Evolutionary conservation across 2,329 filamentous ascomycete species (phyloP).

Genomic region (Diatrype stigma): DNA sequence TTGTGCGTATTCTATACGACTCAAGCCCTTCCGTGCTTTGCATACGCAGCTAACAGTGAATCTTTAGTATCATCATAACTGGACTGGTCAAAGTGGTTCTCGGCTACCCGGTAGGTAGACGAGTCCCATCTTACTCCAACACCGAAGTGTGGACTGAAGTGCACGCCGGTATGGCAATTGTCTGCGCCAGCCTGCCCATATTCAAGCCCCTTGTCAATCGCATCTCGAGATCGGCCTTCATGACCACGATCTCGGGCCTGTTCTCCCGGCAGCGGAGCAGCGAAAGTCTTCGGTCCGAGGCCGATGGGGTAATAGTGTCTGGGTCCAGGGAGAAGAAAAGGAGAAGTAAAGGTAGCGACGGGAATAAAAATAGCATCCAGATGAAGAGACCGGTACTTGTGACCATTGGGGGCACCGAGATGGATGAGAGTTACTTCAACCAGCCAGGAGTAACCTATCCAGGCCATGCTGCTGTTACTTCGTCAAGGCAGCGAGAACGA

Average conservation of each 20-base stretch:
- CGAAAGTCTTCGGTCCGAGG: neutral
- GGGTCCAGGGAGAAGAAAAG: neutral
- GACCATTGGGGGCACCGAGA: neutral
- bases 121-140: conserved; percentile 7
- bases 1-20: conserved; percentile 8
- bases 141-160: conserved; percentile 12
- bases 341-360: neutral
- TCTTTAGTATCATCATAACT: conserved; percentile 7
- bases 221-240: conserved; percentile 3
- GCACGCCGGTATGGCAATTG: conserved; percentile 12
- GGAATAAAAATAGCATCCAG: neutral
- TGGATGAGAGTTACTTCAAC: neutral
- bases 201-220: conserved; percentile 8
- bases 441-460: neutral
- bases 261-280: neutral
- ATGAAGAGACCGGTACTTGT: neutral
- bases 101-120: conserved; percentile 5
- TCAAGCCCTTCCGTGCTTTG: neutral
- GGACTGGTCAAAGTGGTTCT: conserved; percentile 10
- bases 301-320: neutral
- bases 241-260: conserved; percentile 1
- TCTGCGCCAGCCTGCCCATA: conserved; percentile 15
- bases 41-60: neutral
- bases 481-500: neutral
- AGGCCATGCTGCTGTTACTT: neutral